Evolutionary conservation across 1,139 yeast genomes (phyloP).

Genomic region (Yamadazyma sp.): DNA sequence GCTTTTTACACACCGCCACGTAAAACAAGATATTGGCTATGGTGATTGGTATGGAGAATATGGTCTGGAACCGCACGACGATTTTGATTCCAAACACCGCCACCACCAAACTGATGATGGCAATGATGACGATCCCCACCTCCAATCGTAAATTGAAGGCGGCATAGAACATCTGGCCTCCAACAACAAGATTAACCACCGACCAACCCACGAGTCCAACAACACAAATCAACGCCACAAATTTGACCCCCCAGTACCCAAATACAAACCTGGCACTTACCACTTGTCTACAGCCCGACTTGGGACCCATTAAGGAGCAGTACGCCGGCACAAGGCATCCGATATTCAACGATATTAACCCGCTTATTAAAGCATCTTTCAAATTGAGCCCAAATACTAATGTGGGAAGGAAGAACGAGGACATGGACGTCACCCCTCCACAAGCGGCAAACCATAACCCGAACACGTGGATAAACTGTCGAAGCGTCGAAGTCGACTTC

Average conservation of each 20-base stretch:
- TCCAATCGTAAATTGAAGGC: constrained; percentile 24
- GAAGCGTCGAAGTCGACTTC: constrained; percentile 32
- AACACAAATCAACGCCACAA: constrained; percentile 33
- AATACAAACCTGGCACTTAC: constrained; percentile 40
- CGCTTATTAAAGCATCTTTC: constrained; percentile 30
- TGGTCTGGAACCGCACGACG: constrained; percentile 65
- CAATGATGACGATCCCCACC: constrained; percentile 33
- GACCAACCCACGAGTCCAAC: constrained; percentile 45
- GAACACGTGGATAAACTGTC: constrained; percentile 57
- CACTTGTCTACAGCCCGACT: constrained; percentile 44
- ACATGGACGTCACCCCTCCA: constrained; percentile 43
- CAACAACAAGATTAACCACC: constrained; percentile 39
- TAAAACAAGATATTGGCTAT: constrained; percentile 69
- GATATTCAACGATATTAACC: constrained; percentile 29
- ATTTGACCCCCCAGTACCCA: constrained; percentile 40
- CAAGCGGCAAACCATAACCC: constrained; percentile 52
- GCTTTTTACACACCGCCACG: constrained; percentile 61
- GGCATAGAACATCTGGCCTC: constrained; percentile 36
- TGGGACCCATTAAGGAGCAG: constrained; percentile 41
- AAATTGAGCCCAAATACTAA: constrained; percentile 29
- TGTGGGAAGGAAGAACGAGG: constrained; percentile 37
- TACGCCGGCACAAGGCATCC: constrained; percentile 43
- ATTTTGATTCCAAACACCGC: constrained; percentile 45
- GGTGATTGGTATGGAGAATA: constrained; percentile 68
- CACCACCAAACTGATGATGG: constrained; percentile 28